Evolutionary conservation across 192 early-diverging fungal genomes (phyloP).

Genomic region (Lunasporangiospora selenospora): DNA sequence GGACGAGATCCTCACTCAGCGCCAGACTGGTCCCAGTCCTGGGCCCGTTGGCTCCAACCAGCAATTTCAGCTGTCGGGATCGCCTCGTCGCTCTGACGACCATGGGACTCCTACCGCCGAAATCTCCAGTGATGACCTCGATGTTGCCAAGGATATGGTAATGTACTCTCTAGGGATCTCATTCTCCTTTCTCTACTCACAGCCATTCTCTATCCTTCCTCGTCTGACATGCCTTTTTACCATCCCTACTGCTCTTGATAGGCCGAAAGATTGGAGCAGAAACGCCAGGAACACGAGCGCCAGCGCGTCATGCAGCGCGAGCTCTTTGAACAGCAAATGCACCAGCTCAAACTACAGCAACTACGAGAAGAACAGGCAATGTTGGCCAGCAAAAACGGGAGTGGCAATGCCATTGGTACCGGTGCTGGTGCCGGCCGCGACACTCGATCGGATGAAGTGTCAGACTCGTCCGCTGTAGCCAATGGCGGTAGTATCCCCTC

Average conservation of each 20-base stretch:
- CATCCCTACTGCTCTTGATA: slow-evolving; percentile 53
- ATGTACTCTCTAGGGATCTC: neutral
- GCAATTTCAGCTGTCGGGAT: too few species aligned
- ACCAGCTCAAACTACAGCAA: slow-evolving; percentile 54
- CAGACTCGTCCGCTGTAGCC: too few species aligned
- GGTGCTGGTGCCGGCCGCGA: too few species aligned
- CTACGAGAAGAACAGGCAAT: slow-evolving; percentile 54
- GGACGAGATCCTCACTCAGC: slow-evolving; percentile 32
- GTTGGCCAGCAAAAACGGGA: slow-evolving; percentile 31
- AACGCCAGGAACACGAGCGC: slow-evolving; percentile 52
- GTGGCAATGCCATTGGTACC: too few species aligned
- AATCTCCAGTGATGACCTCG: slow-evolving; percentile 22
- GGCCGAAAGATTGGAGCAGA: slow-evolving; percentile 52
- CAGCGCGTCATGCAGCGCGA: slow-evolving; percentile 49
- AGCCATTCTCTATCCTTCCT: neutral
- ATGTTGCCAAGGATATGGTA: slow-evolving; percentile 15
- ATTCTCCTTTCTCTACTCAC: neutral
- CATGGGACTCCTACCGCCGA: neutral
- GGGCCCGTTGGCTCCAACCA: slow-evolving; percentile 12
- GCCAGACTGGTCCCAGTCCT: slow-evolving; percentile 1
- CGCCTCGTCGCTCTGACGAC: neutral
- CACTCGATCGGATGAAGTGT: too few species aligned
- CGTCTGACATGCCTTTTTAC: slow-evolving; percentile 61
- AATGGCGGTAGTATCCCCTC: too few species aligned
- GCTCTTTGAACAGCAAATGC: slow-evolving; percentile 58